Evolutionary conservation across 2,329 filamentous ascomycete genomes (phyloP).

Genomic region (Diplocarpon mali): DNA sequence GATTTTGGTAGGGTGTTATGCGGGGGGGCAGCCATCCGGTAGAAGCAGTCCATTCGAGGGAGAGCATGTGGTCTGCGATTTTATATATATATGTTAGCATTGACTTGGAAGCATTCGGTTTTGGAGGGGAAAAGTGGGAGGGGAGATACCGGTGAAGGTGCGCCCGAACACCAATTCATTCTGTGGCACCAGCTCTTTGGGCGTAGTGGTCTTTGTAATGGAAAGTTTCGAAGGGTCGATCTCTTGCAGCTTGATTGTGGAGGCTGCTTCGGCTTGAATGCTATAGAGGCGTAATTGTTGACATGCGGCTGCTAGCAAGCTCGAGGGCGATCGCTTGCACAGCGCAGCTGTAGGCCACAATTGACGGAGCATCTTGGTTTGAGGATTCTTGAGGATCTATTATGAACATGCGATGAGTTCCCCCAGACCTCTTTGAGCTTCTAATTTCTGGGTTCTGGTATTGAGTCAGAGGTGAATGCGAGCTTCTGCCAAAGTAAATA

Average conservation of each 20-base stretch:
- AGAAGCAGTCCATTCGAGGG: constrained; percentile 79
- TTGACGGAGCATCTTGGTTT: constrained; percentile 36
- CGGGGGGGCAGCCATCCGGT: constrained; percentile 64
- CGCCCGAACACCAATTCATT: constrained; percentile 83
- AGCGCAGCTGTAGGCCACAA: constrained; percentile 33
- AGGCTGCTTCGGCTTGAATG: constrained; percentile 31
- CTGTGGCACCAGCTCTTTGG: constrained; percentile 62
- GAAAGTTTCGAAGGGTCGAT: constrained; percentile 70
- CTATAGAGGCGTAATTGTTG: constrained; percentile 35
- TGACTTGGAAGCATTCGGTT: background rate
- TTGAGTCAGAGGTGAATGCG: constrained; percentile 4
- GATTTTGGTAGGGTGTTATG: constrained; percentile 92
- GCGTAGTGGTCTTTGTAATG: constrained; percentile 62
- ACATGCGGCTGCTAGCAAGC: constrained; percentile 26
- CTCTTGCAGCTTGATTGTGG: constrained; percentile 41
- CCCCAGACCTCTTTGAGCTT: too few relatives aligned
- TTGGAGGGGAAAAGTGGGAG: background rate
- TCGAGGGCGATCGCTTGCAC: constrained; percentile 26
- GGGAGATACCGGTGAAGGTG: constrained; percentile 67
- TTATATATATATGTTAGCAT: background rate
- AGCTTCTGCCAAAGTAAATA: background rate
- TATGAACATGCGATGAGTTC: too few relatives aligned
- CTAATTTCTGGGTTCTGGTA: background rate
- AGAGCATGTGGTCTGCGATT: constrained; percentile 82
- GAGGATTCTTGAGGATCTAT: constrained; percentile 2